Evolutionary conservation across 306 rosid species (phyloP).

Genomic region (Begonia peltatifolia): DNA sequence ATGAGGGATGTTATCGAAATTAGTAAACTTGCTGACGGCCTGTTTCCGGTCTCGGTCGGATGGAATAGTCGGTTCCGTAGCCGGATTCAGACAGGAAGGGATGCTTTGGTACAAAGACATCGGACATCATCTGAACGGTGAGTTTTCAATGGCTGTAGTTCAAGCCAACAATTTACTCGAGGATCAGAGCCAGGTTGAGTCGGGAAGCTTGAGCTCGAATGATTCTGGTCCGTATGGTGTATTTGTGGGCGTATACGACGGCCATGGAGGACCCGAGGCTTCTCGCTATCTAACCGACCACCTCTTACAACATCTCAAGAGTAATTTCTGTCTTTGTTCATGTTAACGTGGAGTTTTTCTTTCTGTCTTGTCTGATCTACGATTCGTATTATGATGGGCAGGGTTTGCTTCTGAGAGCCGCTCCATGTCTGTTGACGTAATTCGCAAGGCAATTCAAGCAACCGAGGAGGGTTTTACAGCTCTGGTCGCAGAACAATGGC

Average conservation of each 20-base stretch:
- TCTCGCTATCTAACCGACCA: slow-evolving; percentile 65
- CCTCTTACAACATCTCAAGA: slow-evolving; percentile 65
- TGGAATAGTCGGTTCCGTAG: slow-evolving; percentile 21
- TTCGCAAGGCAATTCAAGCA: slow-evolving; percentile 84
- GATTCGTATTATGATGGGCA: slow-evolving; percentile 1
- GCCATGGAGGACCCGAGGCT: slow-evolving; percentile 96
- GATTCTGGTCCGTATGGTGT: slow-evolving; percentile 76
- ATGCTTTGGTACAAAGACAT: slow-evolving; percentile 82
- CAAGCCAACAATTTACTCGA: slow-evolving; percentile 95
- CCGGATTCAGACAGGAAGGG: slow-evolving; percentile 62
- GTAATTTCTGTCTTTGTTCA: slow-evolving; percentile 18
- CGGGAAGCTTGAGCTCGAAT: slow-evolving; percentile 61
- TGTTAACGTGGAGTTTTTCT: too few relatives aligned
- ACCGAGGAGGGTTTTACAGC: slow-evolving; percentile 87
- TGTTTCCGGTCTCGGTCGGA: slow-evolving; percentile 64
- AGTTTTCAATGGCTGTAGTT: slow-evolving; percentile 82
- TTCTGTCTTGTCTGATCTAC: too few relatives aligned
- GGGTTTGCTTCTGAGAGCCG: slow-evolving; percentile 78
- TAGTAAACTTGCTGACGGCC: slow-evolving; percentile 71
- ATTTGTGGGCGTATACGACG: slow-evolving; percentile 76
- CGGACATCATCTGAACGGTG: slow-evolving; percentile 82
- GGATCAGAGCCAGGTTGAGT: slow-evolving; percentile 92
- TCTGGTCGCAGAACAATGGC: slow-evolving; percentile 70
- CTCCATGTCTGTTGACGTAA: slow-evolving; percentile 74
- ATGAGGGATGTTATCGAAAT: slow-evolving; percentile 97